Conservation (phyloP, 2,329 filamentous ascomycete genomes). For the Xylaria multiplex region DNA sequence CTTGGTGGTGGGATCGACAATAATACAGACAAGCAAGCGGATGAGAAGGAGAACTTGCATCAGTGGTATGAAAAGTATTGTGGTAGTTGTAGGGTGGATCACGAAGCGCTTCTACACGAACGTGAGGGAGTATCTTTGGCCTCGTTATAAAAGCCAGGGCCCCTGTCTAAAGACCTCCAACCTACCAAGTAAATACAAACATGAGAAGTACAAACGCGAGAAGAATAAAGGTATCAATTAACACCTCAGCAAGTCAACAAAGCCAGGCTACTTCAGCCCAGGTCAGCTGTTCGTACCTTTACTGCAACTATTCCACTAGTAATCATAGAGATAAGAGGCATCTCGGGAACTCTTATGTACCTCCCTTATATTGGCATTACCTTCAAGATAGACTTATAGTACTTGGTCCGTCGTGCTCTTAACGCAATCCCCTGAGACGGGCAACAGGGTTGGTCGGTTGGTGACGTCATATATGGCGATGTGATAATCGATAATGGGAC, state of each 20-base stretch:
- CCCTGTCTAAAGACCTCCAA: neutral
- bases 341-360: no score
- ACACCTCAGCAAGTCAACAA: neutral
- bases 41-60: constrained; percentile 50
- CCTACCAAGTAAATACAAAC: no score
- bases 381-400: no score
- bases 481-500: no score
- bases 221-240: neutral
- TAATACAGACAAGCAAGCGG: constrained; percentile 31
- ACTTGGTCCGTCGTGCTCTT: no score
- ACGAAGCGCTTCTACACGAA: constrained; percentile 44
- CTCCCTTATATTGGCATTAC: no score
- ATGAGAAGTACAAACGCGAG: neutral
- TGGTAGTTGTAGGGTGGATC: constrained; percentile 64
- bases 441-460: no score
- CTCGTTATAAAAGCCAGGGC: constrained; percentile 24
- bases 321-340: no score
- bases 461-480: neutral
- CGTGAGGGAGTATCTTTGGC: constrained; percentile 41
- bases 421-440: no score
- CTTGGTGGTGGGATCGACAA: constrained; percentile 32
- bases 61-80: constrained; percentile 66
- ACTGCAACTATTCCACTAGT: no score
- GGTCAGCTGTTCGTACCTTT: neutral
- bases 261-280: neutral